These are phyloP conservation scores for Phalaenopsis hybrid DNA, from an alignment of 116 monocot species.

Conservation along the genomic window DNA sequence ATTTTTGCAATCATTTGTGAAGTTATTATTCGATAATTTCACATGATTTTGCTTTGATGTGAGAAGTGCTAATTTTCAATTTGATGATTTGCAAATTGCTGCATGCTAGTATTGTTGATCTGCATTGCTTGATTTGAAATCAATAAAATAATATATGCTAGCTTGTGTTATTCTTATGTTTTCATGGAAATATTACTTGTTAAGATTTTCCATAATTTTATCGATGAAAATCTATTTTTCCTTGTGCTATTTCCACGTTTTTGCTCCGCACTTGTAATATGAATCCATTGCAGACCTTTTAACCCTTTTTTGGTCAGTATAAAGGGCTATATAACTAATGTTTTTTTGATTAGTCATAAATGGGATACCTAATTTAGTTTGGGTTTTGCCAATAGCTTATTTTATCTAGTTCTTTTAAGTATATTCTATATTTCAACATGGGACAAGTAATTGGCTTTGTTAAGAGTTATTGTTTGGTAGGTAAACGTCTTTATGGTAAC, in stretches of 20 bases:
- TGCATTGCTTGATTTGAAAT: background rate
- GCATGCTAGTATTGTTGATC: no score
- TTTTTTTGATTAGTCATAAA: background rate
- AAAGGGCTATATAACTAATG: background rate
- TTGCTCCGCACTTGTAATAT: background rate
- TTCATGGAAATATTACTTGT: background rate
- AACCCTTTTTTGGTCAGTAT: background rate
- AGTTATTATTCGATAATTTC: no score
- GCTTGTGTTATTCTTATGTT: background rate
- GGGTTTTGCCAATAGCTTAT: background rate
- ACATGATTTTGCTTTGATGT: no score
- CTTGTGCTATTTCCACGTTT: background rate
- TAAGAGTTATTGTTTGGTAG: background rate
- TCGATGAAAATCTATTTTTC: background rate
- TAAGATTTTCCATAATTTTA: background rate
- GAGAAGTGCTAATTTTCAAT: no score
- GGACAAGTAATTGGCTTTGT: background rate
- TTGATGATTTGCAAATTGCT: no score
- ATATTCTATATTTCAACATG: background rate
- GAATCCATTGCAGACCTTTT: background rate
- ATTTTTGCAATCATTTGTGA: no score
- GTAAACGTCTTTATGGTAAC: background rate
- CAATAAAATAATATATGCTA: background rate
- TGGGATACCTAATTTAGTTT: background rate
- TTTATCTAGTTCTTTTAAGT: background rate